Conservation (phyloP, 2,329 filamentous ascomycete genomes). For the Cercospora zeae-maydis region DNA sequence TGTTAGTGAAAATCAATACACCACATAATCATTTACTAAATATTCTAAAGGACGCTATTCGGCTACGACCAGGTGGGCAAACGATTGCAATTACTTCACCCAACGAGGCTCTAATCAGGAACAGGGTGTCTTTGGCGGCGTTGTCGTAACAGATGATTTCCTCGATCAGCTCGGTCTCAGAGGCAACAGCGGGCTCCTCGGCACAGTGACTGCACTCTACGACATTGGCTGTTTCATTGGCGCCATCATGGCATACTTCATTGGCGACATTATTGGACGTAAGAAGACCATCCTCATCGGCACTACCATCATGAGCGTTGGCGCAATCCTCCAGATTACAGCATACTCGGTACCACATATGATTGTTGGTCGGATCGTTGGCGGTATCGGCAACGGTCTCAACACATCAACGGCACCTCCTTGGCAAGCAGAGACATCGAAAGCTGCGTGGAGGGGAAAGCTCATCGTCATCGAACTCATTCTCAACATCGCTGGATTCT, state of each 20-base stretch:
- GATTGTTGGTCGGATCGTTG: constrained; percentile 49
- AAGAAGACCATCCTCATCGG: constrained; percentile 49
- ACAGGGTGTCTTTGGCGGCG: constrained; percentile 51
- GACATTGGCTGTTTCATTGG: constrained; percentile 60
- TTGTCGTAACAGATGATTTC: constrained; percentile 21
- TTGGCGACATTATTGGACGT: constrained; percentile 49
- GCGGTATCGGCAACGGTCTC: constrained; percentile 51
- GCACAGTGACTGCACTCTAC: constrained; percentile 54
- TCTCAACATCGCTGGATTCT: constrained; percentile 49
- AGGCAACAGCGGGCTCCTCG: constrained; percentile 32
- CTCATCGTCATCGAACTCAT: constrained; percentile 43
- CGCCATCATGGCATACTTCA: constrained; percentile 47
- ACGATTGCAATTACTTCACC: neutral
- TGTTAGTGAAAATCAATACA: too few relatives aligned
- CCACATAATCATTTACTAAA: too few relatives aligned
- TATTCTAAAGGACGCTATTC: constrained; percentile 44
- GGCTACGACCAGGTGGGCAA: constrained; percentile 28
- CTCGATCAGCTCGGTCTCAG: constrained; percentile 23
- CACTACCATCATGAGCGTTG: constrained; percentile 49
- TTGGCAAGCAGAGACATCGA: constrained; percentile 52
- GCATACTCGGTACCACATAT: constrained; percentile 46
- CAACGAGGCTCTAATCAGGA: neutral
- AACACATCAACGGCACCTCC: constrained; percentile 48
- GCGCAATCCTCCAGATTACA: constrained; percentile 48
- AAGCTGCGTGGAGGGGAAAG: constrained; percentile 40